Percentiles rank a stretch among this genome's conserved stretches.
phyloP scores from a whole-genome alignment of 2,329 filamentous ascomycete species.

The Fusarium sp. region DNA sequence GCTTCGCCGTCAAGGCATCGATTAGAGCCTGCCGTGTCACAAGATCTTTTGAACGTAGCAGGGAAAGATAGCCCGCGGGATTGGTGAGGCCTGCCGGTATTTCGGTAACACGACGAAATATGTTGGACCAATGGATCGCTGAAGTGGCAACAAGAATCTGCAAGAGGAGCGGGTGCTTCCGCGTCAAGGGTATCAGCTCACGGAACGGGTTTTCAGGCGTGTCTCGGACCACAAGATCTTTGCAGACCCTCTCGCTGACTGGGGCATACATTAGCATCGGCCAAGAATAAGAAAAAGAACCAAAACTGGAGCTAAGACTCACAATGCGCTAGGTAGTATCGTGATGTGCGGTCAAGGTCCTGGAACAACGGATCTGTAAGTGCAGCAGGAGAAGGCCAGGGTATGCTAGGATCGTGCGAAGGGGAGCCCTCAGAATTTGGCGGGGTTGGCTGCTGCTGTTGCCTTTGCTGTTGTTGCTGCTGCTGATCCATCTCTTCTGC shows the following conservation, averaged over 20 bases:
- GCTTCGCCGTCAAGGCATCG: constrained; percentile 58
- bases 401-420: constrained; percentile 16
- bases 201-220: constrained; percentile 57
- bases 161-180: constrained; percentile 56
- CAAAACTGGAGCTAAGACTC: constrained; percentile 18
- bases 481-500: constrained; percentile 25
- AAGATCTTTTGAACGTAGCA: constrained; percentile 51
- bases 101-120: constrained; percentile 48
- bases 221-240: constrained; percentile 63
- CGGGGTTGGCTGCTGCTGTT: neutral
- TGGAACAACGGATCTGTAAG: constrained; percentile 66
- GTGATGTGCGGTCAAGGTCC: constrained; percentile 57
- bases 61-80: constrained; percentile 49
- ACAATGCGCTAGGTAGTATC: constrained; percentile 63
- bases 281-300: neutral
- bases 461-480: neutral
- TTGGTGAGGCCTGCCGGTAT: constrained; percentile 46
- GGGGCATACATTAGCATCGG: constrained; percentile 39
- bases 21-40: constrained; percentile 53
- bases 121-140: constrained; percentile 59
- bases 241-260: constrained; percentile 61
- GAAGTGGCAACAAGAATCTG: constrained; percentile 61
- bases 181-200: constrained; percentile 58
- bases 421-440: neutral
- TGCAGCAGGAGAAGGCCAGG: constrained; percentile 40